These are phyloP conservation scores for Arachis monticola DNA, from an alignment of 331 rosid species.

Conservation along the genomic window DNA sequence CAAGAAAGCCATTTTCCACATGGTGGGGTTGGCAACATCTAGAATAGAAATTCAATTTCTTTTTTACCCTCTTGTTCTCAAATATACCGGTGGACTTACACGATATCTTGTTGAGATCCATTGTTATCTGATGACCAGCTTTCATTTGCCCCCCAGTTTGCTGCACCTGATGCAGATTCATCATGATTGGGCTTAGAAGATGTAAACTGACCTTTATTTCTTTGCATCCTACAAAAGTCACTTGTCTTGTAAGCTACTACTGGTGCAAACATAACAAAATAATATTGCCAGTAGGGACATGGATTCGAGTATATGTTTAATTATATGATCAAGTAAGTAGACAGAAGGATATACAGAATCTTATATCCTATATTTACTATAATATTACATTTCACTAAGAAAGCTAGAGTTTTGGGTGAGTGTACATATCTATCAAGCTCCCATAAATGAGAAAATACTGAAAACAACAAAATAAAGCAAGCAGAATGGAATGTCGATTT, in stretches of 20 bases:
- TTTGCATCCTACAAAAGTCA: constrained; percentile 67
- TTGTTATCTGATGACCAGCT: constrained; percentile 52
- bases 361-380: not conserved
- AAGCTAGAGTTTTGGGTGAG: constrained; percentile 27
- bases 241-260: constrained; percentile 19
- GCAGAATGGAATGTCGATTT: constrained; percentile 5
- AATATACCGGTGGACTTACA: constrained; percentile 55
- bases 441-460: constrained; percentile 10
- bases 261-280: not conserved
- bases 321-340: not conserved
- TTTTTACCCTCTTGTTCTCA: constrained; percentile 4
- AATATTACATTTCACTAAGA: constrained; percentile 11
- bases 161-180: constrained; percentile 60
- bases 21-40: constrained; percentile 7
- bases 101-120: constrained; percentile 67
- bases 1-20: not conserved
- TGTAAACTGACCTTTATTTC: constrained; percentile 84
- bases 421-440: constrained; percentile 17
- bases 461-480: constrained; percentile 12
- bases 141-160: constrained; percentile 62
- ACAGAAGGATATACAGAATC: not conserved
- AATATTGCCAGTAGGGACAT: not conserved
- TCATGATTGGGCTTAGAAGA: constrained; percentile 70
- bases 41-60: constrained; percentile 17
- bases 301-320: constrained; percentile 19